Conservation (phyloP, 179 eudicot genomes). For the Nepenthes alata region DNA sequence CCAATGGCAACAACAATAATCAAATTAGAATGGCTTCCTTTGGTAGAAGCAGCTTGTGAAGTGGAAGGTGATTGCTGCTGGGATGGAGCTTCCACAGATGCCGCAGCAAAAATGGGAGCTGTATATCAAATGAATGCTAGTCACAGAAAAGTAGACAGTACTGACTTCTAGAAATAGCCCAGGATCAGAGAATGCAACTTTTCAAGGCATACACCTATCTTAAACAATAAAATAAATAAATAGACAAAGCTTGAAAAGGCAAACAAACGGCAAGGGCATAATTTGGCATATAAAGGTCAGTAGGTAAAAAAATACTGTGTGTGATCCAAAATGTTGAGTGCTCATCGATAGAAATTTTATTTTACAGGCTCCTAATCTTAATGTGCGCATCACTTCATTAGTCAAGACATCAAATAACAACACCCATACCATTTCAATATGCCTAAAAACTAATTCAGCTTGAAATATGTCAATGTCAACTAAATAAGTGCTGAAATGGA, state of each 20-base stretch:
- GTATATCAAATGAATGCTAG: conserved; percentile 15
- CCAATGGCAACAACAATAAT: conserved; percentile 37
- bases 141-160: not conserved
- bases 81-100: conserved; percentile 38
- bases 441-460: no score
- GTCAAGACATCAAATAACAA: no score
- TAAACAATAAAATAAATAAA: no score
- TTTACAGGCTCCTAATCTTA: no score
- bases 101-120: conserved; percentile 51
- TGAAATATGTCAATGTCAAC: not conserved
- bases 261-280: not conserved
- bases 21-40: conserved; percentile 32
- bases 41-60: conserved; percentile 23
- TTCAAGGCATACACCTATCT: no score
- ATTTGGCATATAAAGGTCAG: not conserved
- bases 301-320: not conserved
- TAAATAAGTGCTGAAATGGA: conserved; percentile 4
- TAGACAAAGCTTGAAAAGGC: not conserved
- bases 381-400: no score
- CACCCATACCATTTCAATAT: no score
- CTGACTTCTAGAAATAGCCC: not conserved
- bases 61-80: conserved; percentile 35
- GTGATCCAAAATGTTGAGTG: no score
- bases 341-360: no score
- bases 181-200: not conserved